Evolutionary conservation across 169 alveolate species (phyloP).

Genomic region (Plasmodium inui): DNA sequence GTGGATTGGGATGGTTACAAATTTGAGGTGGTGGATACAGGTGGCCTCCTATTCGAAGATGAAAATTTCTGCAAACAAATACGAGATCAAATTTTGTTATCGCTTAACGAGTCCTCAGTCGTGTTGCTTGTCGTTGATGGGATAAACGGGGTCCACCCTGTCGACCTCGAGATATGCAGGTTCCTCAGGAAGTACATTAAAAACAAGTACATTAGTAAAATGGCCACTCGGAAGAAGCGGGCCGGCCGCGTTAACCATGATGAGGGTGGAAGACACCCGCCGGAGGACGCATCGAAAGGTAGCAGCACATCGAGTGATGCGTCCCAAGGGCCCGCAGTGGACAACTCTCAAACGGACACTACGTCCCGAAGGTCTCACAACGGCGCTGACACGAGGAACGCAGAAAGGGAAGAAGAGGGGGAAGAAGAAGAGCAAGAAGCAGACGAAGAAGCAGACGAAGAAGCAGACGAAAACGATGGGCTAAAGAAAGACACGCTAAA

Average conservation of each 20-base stretch:
- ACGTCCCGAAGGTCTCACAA: not conserved
- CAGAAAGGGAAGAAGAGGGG: not conserved
- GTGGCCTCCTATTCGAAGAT: conserved; percentile 82
- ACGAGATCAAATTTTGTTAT: conserved; percentile 20
- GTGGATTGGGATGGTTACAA: conserved; percentile 85
- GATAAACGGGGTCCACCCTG: conserved; percentile 83
- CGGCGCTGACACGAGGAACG: not conserved
- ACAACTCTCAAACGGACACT: not conserved
- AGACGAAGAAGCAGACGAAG: not conserved
- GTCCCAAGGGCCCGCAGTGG: not conserved
- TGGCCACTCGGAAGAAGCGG: not conserved
- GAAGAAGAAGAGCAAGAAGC: not conserved
- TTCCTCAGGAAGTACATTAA: conserved; percentile 69
- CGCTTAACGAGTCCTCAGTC: conserved; percentile 82
- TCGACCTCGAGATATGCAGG: conserved; percentile 78
- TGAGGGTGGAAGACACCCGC: not conserved
- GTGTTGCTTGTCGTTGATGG: conserved; percentile 85
- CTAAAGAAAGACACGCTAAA: conserved; percentile 5
- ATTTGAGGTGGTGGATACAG: conserved; percentile 85
- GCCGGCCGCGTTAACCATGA: not conserved
- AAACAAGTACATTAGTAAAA: conserved; percentile 19
- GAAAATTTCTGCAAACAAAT: conserved; percentile 78
- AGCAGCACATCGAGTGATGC: not conserved
- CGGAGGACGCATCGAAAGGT: not conserved
- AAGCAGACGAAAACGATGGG: not conserved